Base-by-base conservation (phyloP, 306 rosid genomes). In the Dalbergia cochinchinensis region DNA sequence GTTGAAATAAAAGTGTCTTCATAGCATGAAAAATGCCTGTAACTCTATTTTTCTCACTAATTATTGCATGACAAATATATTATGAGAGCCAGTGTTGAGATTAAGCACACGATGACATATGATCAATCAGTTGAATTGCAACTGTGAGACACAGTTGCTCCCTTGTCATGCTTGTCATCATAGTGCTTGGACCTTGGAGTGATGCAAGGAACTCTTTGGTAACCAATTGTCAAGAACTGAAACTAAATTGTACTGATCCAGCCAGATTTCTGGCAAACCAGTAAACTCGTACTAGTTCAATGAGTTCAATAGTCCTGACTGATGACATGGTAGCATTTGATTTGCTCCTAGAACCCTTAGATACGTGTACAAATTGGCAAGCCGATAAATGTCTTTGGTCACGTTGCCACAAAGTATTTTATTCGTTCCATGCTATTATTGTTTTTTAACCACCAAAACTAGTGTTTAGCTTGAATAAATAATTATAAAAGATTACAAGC, bases 11-110 rank as follows among this genome's bases (percentile, higher is more conserved):
- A 75, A 53, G 54, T 62, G 62, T 41, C 18, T 5, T 42, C 42
- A 31, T 53, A 11, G 66, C 73, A 44, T 69, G 78, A 58, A 37
- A 63, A 61, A 39, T 54, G 20, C 16, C 15, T 47, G 41, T 54
- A 73, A 19, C 61, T 65, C 65, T 47, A 2, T 42, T 70, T 76
- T 70, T 6, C 10, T 5, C 54, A 14, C 37, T 0, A 61, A 47
- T 19, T 33, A 53, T 48, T 54, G 20, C 19, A 8, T 12, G 19
- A 11, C 67, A 44, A 59, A 59, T 60, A 26, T 60, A 18, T 39
- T 16, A 54, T 39, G 77, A 55, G 66, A 55, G 51, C 54, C 50
- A 55, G 39, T 72, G 37, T 39, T 39, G 53, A 33, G 45, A 37
- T 57, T 26, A 18, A 39, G 65, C 41, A 18, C 54, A 64, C 26